Evolutionary conservation across 1,139 yeast species (phyloP).

Genomic region (Tardiomyces blankii): DNA sequence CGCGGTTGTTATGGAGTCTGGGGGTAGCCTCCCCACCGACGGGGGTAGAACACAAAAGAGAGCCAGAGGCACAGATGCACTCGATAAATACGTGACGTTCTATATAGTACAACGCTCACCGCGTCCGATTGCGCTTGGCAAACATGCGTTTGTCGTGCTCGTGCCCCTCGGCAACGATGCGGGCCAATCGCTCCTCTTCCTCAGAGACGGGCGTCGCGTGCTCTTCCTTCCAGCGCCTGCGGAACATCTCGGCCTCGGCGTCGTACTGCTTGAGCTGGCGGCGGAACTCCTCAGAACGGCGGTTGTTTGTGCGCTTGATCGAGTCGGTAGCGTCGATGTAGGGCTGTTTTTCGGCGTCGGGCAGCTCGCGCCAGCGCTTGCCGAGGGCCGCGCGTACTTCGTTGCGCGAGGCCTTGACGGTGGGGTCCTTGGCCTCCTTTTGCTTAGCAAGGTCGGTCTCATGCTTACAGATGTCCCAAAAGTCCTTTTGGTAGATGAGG

Average conservation of each 20-base stretch:
- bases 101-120: background rate
- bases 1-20: too few species aligned
- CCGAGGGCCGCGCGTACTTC: constrained; percentile 34
- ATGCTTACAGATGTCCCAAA: constrained; percentile 31
- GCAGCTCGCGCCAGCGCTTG: constrained; percentile 31
- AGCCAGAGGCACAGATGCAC: too few species aligned
- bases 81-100: background rate
- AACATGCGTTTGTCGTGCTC: background rate
- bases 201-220: constrained; percentile 24
- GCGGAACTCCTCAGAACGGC: constrained; percentile 24
- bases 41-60: too few species aligned
- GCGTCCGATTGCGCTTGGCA: background rate
- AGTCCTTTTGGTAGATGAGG: constrained; percentile 31
- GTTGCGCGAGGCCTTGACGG: constrained; percentile 27
- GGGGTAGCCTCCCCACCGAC: too few species aligned
- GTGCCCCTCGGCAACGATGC: background rate
- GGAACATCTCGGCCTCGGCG: constrained; percentile 29
- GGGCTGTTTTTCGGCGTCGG: constrained; percentile 28
- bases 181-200: constrained; percentile 19
- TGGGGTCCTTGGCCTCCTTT: constrained; percentile 19
- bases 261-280: constrained; percentile 25
- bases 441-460: constrained; percentile 27
- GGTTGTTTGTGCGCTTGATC: constrained; percentile 26
- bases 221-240: constrained; percentile 28
- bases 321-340: constrained; percentile 25